Evolutionary conservation across 192 early-diverging fungal genomes (phyloP).

Genomic region (Gigaspora rosea): DNA sequence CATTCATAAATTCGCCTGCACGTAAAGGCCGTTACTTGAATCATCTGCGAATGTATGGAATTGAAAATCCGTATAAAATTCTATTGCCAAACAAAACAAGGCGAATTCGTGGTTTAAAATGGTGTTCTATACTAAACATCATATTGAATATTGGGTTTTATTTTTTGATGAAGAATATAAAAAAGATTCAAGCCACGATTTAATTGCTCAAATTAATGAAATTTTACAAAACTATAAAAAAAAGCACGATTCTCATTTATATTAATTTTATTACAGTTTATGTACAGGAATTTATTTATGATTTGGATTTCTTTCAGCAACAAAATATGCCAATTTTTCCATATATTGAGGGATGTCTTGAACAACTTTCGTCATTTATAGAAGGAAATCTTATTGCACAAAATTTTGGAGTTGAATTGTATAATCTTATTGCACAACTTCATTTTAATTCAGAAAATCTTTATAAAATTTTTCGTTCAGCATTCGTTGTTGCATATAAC

Average conservation of each 20-base stretch:
- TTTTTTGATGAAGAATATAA: slow-evolving; percentile 16
- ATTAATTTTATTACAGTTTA: too few species aligned
- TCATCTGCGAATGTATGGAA: slow-evolving; percentile 10
- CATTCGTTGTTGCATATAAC: slow-evolving; percentile 1
- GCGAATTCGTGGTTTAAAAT: too few species aligned
- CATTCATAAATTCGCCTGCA: neutral
- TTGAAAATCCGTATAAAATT: slow-evolving; percentile 1
- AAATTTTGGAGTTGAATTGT: neutral
- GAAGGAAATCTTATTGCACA: neutral
- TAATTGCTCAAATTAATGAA: too few species aligned
- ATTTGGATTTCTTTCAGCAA: neutral
- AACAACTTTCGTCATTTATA: slow-evolving; percentile 5
- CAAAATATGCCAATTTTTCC: neutral
- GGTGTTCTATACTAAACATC: neutral
- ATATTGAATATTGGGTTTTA: slow-evolving; percentile 7
- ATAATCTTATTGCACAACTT: neutral
- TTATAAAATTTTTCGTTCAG: neutral
- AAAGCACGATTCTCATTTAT: too few species aligned
- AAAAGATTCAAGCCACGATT: neutral
- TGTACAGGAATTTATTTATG: neutral
- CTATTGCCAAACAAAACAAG: neutral
- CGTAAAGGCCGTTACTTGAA: neutral
- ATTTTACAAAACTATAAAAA: too few species aligned
- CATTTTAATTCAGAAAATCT: neutral
- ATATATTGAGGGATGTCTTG: neutral